Evolutionary conservation across 2,329 filamentous ascomycete genomes (phyloP).

Genomic region (Atkinsonella texensis): DNA sequence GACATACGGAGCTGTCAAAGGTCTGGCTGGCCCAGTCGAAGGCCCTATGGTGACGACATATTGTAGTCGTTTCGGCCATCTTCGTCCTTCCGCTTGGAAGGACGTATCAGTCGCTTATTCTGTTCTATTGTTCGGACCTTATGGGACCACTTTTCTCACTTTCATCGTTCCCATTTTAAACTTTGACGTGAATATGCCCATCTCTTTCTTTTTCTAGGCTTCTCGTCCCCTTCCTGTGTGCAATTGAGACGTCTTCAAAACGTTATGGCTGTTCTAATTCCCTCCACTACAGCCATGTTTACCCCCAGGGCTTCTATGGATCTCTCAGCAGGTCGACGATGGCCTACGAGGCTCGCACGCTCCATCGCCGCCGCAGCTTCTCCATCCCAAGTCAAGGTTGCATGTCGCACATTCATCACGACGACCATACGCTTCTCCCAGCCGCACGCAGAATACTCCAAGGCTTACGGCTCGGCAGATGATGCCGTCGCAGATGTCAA

Average conservation of each 20-base stretch:
- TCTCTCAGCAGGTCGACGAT: background rate
- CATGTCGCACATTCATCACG: slow-evolving; percentile 5
- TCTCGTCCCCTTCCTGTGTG: background rate
- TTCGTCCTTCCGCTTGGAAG: background rate
- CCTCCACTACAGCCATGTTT: background rate
- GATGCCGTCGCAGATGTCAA: slow-evolving; percentile 59
- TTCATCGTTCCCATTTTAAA: background rate
- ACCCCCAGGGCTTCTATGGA: background rate
- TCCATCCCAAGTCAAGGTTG: background rate
- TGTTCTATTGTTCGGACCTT: background rate
- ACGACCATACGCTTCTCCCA: slow-evolving; percentile 6
- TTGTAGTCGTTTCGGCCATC: background rate
- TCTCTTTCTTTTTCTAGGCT: background rate
- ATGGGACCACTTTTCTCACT: background rate
- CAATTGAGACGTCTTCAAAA: background rate
- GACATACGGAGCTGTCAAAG: background rate
- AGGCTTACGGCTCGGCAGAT: slow-evolving; percentile 44
- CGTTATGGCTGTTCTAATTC: background rate
- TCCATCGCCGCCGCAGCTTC: background rate
- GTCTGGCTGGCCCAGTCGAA: background rate
- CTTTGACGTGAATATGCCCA: background rate
- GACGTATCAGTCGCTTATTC: background rate
- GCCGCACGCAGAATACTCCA: slow-evolving; percentile 25
- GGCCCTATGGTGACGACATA: background rate
- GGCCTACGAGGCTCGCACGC: background rate